A percentile compares a stretch with the other conserved stretches of the same genome.
These are phyloP conservation scores for Fragosphaeria purpurea DNA, from an alignment of 2,329 filamentous ascomycete genomes.

Conservation along the genomic window DNA sequence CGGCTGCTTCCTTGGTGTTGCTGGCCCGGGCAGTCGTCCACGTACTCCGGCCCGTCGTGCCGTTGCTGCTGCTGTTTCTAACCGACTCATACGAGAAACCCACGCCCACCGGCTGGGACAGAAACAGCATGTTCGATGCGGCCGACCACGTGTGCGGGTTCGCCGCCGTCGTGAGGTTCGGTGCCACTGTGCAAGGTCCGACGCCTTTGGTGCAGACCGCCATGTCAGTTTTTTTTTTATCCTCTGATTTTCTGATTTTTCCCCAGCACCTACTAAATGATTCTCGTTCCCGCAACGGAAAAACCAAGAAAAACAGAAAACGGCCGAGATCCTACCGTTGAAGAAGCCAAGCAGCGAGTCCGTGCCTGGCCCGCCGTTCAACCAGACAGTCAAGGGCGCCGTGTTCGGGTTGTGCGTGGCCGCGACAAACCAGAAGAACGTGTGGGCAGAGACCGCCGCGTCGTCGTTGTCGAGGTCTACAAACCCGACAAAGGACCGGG, in stretches of 20 bases:
- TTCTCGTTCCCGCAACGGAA: no score
- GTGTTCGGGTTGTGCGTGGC: conserved; percentile 11
- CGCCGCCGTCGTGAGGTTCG: conserved; percentile 36
- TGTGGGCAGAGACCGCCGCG: conserved; percentile 36
- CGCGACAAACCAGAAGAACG: conserved; percentile 56
- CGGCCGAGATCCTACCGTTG: not conserved
- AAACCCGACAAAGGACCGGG: conserved; percentile 48
- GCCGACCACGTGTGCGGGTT: conserved; percentile 47
- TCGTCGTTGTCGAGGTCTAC: conserved; percentile 33
- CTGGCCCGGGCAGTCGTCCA: no score
- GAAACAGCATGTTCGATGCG: conserved; percentile 51
- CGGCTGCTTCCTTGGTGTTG: conserved; percentile 11
- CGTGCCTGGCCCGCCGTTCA: conserved; percentile 15
- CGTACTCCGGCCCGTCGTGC: no score
- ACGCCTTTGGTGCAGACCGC: not conserved
- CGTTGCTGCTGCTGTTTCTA: conserved; percentile 31
- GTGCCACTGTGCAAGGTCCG: conserved; percentile 29
- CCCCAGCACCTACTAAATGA: no score
- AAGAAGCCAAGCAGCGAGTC: conserved; percentile 5
- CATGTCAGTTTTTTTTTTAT: no score
- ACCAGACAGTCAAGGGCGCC: conserved; percentile 15
- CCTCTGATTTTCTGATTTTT: no score
- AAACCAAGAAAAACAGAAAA: not conserved
- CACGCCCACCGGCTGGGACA: conserved; percentile 43
- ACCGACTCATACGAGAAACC: conserved; percentile 21